Percentiles rank a stretch among this genome's conserved stretches.
phyloP scores from a whole-genome alignment of 2,329 filamentous ascomycete genomes.

The Ophiostoma himal-ulmi region DNA sequence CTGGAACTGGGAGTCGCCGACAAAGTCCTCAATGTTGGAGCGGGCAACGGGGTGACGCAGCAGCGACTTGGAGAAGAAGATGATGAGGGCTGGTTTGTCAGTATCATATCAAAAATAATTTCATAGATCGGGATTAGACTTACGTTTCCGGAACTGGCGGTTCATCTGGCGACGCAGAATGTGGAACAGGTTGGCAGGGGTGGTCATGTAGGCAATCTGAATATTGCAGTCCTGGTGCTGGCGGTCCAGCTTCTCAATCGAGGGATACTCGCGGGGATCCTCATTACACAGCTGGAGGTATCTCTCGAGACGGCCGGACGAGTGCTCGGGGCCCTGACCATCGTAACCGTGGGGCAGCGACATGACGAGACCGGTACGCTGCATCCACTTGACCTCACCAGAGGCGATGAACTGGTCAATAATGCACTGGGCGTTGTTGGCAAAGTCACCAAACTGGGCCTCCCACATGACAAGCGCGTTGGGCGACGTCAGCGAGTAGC shows the following conservation, averaged over 20 bases:
- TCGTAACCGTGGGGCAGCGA: slow-evolving; percentile 97
- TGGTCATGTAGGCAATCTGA: slow-evolving; percentile 97
- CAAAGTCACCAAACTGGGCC: slow-evolving; percentile 98
- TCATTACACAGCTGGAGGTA: slow-evolving; percentile 97
- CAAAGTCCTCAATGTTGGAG: slow-evolving; percentile 86
- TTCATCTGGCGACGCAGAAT: slow-evolving; percentile 95
- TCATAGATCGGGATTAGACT: slow-evolving; percentile 37
- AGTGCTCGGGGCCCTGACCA: slow-evolving; percentile 96
- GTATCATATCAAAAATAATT: not conserved
- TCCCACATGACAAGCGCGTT: slow-evolving; percentile 99
- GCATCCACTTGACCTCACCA: slow-evolving; percentile 97
- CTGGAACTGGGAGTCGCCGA: slow-evolving; percentile 83
- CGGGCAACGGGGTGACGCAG: slow-evolving; percentile 90
- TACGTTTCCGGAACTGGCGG: slow-evolving; percentile 98
- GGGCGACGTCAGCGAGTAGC: slow-evolving; percentile 93
- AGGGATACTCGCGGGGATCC: slow-evolving; percentile 88
- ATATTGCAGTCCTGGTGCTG: slow-evolving; percentile 99
- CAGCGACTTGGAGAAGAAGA: slow-evolving; percentile 98
- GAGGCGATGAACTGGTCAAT: slow-evolving; percentile 99
- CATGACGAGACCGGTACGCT: slow-evolving; percentile 93
- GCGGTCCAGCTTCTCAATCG: slow-evolving; percentile 80
- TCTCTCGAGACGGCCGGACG: slow-evolving; percentile 92
- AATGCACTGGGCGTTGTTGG: slow-evolving; percentile 98
- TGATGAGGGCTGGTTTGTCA: slow-evolving; percentile 64
- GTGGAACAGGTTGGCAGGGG: slow-evolving; percentile 93